Evolutionary conservation across 2,329 filamentous ascomycete genomes (phyloP).

Genomic region (Botrytis fabae): DNA sequence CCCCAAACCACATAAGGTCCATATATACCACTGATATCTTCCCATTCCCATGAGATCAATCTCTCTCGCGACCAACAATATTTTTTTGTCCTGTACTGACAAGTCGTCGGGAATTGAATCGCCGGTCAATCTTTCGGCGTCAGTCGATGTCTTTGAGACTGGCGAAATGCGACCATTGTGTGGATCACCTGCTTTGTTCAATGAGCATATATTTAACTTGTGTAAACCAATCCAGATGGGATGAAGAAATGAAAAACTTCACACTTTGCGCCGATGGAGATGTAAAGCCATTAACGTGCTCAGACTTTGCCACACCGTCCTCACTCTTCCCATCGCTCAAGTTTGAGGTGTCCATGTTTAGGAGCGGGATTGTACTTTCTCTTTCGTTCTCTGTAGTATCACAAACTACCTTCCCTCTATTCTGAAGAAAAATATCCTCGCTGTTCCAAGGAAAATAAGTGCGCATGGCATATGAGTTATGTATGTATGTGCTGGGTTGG

Average conservation of each 20-base stretch:
- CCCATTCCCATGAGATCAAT: constrained; percentile 35
- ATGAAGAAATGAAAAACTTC: neutral
- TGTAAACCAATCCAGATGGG: neutral
- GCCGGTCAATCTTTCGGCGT: neutral
- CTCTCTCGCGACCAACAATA: constrained; percentile 27
- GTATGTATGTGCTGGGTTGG: neutral
- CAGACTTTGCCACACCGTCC: neutral
- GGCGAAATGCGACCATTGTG: neutral
- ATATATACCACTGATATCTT: constrained; percentile 37
- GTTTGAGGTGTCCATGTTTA: constrained; percentile 14
- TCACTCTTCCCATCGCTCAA: neutral
- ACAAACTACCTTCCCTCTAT: neutral
- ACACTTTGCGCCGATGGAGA: neutral
- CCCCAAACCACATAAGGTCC: constrained; percentile 35
- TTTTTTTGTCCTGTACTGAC: constrained; percentile 28
- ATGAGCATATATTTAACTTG: neutral
- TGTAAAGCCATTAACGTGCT: neutral
- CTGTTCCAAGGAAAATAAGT: neutral
- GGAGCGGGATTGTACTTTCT: constrained; percentile 17
- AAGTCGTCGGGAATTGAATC: neutral
- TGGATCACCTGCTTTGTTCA: neutral
- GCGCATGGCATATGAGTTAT: neutral
- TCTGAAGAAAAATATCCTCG: neutral
- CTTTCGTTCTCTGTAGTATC: neutral
- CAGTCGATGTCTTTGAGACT: neutral